phyloP scores from a whole-genome alignment of 352 stramenopile species.

The Thraustotheca clavata region DNA sequence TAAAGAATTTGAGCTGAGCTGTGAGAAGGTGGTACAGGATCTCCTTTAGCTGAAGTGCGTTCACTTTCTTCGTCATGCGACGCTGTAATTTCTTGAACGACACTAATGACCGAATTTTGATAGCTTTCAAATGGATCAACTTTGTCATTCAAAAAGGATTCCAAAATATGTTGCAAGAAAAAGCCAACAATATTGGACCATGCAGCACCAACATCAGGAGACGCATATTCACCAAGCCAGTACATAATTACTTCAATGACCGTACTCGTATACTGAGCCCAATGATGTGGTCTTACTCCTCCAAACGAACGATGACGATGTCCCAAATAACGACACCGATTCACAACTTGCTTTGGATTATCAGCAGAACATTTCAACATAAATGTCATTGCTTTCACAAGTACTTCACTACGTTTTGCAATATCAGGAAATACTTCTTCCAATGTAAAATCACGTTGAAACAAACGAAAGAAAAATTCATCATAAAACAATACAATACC shows the following conservation, averaged over 20 bases:
- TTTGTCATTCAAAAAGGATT: conserved; percentile 19
- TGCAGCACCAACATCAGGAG: conserved; percentile 14
- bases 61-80: conserved; percentile 17
- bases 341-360: not conserved
- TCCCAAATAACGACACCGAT: conserved; percentile 15
- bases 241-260: conserved; percentile 23
- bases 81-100: conserved; percentile 12
- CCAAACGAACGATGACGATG: conserved; percentile 11
- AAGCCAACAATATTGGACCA: conserved; percentile 20
- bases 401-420: conserved; percentile 16
- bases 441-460: conserved; percentile 19
- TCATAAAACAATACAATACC: conserved; percentile 22
- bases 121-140: conserved; percentile 22
- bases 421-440: conserved; percentile 22
- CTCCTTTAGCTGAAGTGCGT: not conserved
- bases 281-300: conserved; percentile 11
- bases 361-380: conserved; percentile 17
- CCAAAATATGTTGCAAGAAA: conserved; percentile 19
- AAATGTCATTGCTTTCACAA: conserved; percentile 19
- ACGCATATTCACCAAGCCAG: conserved; percentile 21
- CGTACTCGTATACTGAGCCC: conserved; percentile 18
- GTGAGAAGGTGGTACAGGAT: too few relatives aligned
- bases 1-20: too few relatives aligned
- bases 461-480: conserved; percentile 21
- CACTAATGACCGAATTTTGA: conserved; percentile 19